A percentile compares a stretch with the other conserved stretches of the same genome.
These are phyloP conservation scores for Chaetomium olivaceum DNA, from an alignment of 2,329 filamentous ascomycete genomes.

Conservation along the genomic window DNA sequence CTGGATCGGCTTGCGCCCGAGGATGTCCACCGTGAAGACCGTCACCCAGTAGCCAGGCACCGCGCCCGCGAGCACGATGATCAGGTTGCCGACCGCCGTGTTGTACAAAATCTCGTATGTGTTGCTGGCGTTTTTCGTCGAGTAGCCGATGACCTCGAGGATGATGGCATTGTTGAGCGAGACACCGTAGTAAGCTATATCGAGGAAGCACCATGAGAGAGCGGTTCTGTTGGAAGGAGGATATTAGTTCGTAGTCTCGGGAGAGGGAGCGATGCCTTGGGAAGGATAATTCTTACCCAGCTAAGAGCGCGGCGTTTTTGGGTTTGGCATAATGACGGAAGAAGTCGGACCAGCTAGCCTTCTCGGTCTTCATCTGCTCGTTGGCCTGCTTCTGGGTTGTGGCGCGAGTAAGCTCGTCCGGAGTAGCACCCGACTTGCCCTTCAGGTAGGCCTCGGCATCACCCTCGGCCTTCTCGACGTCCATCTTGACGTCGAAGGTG, in stretches of 20 bases:
- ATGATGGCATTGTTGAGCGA: constrained; percentile 76
- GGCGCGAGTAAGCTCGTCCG: constrained; percentile 68
- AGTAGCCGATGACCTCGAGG: constrained; percentile 70
- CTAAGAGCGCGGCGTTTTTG: constrained; percentile 67
- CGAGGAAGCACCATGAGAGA: constrained; percentile 79
- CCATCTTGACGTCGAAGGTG: constrained; percentile 77
- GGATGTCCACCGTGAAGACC: constrained; percentile 65
- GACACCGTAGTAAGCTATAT: constrained; percentile 64
- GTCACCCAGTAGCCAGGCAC: constrained; percentile 84
- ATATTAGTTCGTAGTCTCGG: background rate
- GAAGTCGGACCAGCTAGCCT: constrained; percentile 74
- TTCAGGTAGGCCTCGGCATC: constrained; percentile 75
- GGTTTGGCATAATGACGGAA: constrained; percentile 66
- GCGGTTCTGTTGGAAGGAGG: constrained; percentile 59
- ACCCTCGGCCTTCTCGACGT: constrained; percentile 70
- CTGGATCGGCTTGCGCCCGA: constrained; percentile 79
- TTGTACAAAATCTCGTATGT: constrained; percentile 72
- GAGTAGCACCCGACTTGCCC: constrained; percentile 61
- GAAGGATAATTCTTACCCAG: constrained; percentile 29
- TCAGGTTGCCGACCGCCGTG: constrained; percentile 75
- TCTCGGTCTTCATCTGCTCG: constrained; percentile 61
- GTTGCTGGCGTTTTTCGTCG: constrained; percentile 50
- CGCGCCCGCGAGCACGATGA: constrained; percentile 74
- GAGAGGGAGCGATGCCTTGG: background rate
- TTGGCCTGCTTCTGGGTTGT: constrained; percentile 55